These are phyloP conservation scores for Chaetomium sp. DNA, from an alignment of 2,329 filamentous ascomycete genomes.

Conservation along the genomic window DNA sequence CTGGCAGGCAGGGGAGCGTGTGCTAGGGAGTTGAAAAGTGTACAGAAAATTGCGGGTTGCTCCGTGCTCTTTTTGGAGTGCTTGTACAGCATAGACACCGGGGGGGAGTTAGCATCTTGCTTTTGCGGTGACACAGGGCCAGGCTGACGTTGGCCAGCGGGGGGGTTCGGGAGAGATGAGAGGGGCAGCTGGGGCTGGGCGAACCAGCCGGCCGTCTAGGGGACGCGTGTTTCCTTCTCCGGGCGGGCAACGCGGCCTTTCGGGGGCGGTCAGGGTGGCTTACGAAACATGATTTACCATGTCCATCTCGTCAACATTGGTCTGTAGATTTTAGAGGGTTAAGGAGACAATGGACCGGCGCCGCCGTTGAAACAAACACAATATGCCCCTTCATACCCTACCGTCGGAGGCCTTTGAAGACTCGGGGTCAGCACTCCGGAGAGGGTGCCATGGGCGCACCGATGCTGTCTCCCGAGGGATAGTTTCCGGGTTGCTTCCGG, in stretches of 20 bases:
- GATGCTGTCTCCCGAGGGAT: no score
- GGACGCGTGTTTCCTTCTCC: not conserved
- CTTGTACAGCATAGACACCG: constrained; percentile 17
- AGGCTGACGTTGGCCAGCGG: not conserved
- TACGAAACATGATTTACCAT: not conserved
- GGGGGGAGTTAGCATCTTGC: not conserved
- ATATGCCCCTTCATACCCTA: not conserved
- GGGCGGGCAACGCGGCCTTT: not conserved
- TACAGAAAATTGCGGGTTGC: constrained; percentile 22
- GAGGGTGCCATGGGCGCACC: no score
- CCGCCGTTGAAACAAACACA: not conserved
- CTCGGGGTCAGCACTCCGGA: not conserved
- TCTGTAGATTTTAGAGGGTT: not conserved
- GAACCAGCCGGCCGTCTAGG: not conserved
- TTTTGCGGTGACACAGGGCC: not conserved
- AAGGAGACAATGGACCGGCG: not conserved
- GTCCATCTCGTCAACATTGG: not conserved
- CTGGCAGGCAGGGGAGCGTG: constrained; percentile 7
- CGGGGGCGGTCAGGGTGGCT: not conserved
- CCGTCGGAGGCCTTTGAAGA: not conserved
- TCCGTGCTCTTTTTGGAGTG: not conserved
- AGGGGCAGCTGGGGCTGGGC: not conserved
- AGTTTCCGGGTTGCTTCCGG: not conserved
- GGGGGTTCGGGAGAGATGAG: not conserved
- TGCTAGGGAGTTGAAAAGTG: constrained; percentile 21